phyloP scores from a whole-genome alignment of 1,139 yeast species.

The Meyerozyma carpophila region DNA sequence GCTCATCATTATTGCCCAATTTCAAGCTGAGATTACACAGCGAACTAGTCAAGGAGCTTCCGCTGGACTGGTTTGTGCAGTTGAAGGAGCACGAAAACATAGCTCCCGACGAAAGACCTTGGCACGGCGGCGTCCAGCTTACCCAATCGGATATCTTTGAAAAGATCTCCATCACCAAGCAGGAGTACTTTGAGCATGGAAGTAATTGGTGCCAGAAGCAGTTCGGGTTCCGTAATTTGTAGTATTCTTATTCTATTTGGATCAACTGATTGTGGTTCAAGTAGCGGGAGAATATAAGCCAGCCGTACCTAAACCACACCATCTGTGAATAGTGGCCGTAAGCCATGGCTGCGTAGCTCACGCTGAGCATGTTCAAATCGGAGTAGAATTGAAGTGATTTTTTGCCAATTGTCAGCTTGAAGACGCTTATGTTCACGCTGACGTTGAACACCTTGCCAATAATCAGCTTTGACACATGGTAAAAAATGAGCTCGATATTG shows the following conservation, averaged over 20 bases:
- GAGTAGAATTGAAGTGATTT: constrained; percentile 40
- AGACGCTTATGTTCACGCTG: constrained; percentile 38
- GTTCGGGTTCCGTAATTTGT: constrained; percentile 55
- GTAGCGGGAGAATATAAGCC: constrained; percentile 75
- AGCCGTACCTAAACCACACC: constrained; percentile 93
- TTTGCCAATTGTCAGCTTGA: constrained; percentile 17
- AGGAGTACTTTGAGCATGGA: constrained; percentile 86
- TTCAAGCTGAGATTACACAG: constrained; percentile 53
- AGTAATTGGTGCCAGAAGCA: constrained; percentile 72
- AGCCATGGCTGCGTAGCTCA: constrained; percentile 71
- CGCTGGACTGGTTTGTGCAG: constrained; percentile 60
- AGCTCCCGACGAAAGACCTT: constrained; percentile 25
- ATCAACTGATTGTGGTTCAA: constrained; percentile 68
- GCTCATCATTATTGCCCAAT: constrained; percentile 68
- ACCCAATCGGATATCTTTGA: constrained; percentile 47
- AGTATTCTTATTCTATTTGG: constrained; percentile 12
- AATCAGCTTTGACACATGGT: constrained; percentile 25
- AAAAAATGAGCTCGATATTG: constrained; percentile 38
- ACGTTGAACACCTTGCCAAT: constrained; percentile 29
- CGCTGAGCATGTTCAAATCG: constrained; percentile 54
- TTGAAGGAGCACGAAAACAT: constrained; percentile 22
- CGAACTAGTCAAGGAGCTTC: constrained; percentile 63
- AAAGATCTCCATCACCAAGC: constrained; percentile 58
- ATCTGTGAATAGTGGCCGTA: constrained; percentile 83
- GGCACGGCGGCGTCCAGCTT: constrained; percentile 46